A percentile compares a stretch with the other conserved stretches of the same genome.
Conservation (phyloP, 1,284 basidiomycete genomes). For the Sparassis latifolia region DNA sequence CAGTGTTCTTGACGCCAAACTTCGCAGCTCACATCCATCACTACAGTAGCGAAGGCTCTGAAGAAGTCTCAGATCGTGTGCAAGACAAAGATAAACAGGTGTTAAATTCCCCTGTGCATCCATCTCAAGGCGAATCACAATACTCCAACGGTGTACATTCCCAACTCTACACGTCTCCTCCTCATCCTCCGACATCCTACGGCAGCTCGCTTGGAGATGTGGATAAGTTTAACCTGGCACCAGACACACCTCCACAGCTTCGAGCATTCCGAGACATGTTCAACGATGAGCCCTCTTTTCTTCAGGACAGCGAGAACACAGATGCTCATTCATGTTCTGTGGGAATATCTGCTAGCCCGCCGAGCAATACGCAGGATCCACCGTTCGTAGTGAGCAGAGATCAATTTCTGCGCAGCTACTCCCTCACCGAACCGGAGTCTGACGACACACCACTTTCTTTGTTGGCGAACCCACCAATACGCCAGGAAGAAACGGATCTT, state of each 20-base stretch:
- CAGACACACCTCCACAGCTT: constrained; percentile 4
- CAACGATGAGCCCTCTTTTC: constrained; percentile 1
- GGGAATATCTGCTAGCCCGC: no score
- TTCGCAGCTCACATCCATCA: no score
- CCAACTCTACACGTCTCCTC: constrained; percentile 5
- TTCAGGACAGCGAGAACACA: neutral
- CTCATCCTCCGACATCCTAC: constrained; percentile 2
- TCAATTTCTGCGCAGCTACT: constrained; percentile 1
- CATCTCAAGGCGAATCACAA: neutral
- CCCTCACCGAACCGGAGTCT: constrained; percentile 2
- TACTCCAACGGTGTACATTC: constrained; percentile 6
- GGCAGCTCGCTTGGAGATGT: neutral
- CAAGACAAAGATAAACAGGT: no score
- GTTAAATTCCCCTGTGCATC: no score
- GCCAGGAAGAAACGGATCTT: no score
- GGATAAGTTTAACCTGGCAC: neutral
- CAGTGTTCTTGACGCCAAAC: no score
- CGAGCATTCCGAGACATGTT: constrained; percentile 12
- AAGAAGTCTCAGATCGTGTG: no score
- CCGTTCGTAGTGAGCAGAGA: constrained; percentile 2
- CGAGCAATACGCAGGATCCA: neutral
- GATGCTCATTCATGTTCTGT: neutral
- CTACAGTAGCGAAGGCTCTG: no score
- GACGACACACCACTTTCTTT: constrained; percentile 1
- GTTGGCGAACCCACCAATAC: no score